Evolutionary conservation across 2,329 filamentous ascomycete species (phyloP).

Genomic region (Colletotrichum godetiae): DNA sequence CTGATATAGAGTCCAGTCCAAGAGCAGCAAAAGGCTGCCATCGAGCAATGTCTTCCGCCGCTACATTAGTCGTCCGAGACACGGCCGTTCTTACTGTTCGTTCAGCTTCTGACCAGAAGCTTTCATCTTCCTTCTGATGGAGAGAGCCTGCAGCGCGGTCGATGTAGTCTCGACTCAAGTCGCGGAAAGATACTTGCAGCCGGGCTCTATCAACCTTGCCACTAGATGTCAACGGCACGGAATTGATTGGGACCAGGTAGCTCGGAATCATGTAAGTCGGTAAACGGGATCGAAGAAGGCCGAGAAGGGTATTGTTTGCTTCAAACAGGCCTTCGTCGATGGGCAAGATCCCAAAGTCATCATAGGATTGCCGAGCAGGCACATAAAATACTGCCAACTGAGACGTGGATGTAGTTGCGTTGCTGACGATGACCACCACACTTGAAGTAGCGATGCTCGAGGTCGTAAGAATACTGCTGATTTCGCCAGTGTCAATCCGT

Average conservation of each 20-base stretch:
- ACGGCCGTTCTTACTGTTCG: constrained; percentile 65
- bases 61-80: constrained; percentile 58
- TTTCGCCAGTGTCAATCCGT: constrained; percentile 81
- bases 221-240: constrained; percentile 77
- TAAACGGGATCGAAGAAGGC: constrained; percentile 64
- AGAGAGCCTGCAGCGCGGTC: constrained; percentile 46
- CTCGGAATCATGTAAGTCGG: constrained; percentile 85
- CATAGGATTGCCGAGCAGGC: constrained; percentile 43
- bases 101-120: constrained; percentile 66
- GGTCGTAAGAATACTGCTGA: constrained; percentile 71
- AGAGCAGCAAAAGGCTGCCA: constrained; percentile 82
- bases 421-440: constrained; percentile 68
- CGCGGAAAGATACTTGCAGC: constrained; percentile 61
- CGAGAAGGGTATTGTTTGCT: constrained; percentile 61
- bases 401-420: constrained; percentile 51
- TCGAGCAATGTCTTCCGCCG: constrained; percentile 61
- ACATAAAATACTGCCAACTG: constrained; percentile 79
- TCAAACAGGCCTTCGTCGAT: constrained; percentile 50
- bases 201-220: constrained; percentile 76
- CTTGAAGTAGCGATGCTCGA: constrained; percentile 68
- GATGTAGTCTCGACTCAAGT: constrained; percentile 58
- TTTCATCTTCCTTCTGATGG: constrained; percentile 44
- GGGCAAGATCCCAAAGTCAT: constrained; percentile 41
- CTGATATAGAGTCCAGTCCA: constrained; percentile 86
- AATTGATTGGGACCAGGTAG: constrained; percentile 75